Conservation (phyloP, 805 yeast species). For the Candida jianshihensis region DNA sequence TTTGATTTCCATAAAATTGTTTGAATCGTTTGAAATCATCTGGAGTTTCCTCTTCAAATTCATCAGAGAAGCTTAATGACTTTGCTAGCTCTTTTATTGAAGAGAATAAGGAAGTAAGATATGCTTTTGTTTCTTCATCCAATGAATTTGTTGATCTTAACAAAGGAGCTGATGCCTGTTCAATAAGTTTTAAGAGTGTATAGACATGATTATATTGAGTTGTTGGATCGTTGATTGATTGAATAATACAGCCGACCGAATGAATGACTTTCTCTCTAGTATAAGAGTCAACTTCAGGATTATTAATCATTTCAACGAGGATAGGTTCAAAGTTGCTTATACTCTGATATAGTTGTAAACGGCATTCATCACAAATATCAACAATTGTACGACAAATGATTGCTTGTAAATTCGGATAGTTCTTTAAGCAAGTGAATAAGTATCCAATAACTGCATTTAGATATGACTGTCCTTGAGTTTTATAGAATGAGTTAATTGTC, state of each 20-base stretch:
- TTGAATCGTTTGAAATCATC: constrained; percentile 13
- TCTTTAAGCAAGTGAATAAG: constrained; percentile 36
- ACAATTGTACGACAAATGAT: constrained; percentile 51
- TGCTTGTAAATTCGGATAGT: constrained; percentile 23
- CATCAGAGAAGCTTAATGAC: constrained; percentile 57
- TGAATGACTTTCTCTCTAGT: constrained; percentile 55
- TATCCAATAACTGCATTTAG: constrained; percentile 49
- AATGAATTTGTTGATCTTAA: constrained; percentile 5
- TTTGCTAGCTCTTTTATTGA: constrained; percentile 69
- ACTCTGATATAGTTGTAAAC: constrained; percentile 32
- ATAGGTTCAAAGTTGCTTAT: constrained; percentile 44
- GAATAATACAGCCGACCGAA: constrained; percentile 57
- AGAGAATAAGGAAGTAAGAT: constrained; percentile 47
- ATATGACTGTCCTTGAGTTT: constrained; percentile 37
- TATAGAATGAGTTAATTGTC: constrained; percentile 53
- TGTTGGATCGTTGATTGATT: constrained; percentile 42
- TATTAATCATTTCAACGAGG: constrained; percentile 39
- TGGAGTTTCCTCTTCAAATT: constrained; percentile 29
- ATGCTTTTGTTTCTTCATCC: constrained; percentile 30
- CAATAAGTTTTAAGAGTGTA: constrained; percentile 28
- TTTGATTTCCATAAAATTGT: constrained; percentile 39
- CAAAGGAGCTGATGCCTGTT: constrained; percentile 11
- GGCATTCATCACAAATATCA: constrained; percentile 49
- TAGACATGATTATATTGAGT: constrained; percentile 32
- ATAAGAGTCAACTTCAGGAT: constrained; percentile 31